A percentile compares a stretch with the other conserved stretches of the same genome.
Conservation (phyloP, 2,329 filamentous ascomycete genomes). For the Sarocladium oryzae region DNA sequence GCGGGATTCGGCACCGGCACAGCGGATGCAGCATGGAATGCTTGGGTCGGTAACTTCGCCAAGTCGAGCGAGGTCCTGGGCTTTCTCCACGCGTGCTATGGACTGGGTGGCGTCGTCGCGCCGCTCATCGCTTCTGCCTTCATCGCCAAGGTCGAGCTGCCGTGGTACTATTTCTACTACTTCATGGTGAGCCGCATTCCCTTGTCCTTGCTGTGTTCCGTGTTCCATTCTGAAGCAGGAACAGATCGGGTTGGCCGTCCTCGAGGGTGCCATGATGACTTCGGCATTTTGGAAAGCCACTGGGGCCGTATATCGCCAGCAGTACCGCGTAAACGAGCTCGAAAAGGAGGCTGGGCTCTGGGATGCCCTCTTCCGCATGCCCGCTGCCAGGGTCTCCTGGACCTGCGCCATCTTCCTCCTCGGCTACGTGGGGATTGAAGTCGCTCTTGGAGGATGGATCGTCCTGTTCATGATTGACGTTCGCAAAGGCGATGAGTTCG, state of each 20-base stretch:
- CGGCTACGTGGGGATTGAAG: constrained; percentile 70
- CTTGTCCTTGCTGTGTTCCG: too few relatives aligned
- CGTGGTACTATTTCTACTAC: constrained; percentile 71
- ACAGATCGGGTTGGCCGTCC: constrained; percentile 48
- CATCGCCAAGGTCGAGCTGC: constrained; percentile 53
- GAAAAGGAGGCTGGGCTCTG: constrained; percentile 12
- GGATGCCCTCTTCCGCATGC: constrained; percentile 33
- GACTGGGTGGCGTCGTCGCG: constrained; percentile 59
- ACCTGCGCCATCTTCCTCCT: constrained; percentile 67
- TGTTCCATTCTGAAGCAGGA: too few relatives aligned
- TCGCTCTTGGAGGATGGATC: constrained; percentile 75
- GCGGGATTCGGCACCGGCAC: constrained; percentile 67
- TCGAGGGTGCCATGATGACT: constrained; percentile 44
- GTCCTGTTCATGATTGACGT: constrained; percentile 77
- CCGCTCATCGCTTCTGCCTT: constrained; percentile 65
- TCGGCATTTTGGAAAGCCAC: constrained; percentile 52
- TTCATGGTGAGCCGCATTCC: constrained; percentile 50
- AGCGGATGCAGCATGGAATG: constrained; percentile 49
- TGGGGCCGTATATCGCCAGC: constrained; percentile 14
- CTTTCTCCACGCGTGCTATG: constrained; percentile 63
- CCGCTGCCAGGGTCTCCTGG: constrained; percentile 54
- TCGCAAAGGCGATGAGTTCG: constrained; percentile 59
- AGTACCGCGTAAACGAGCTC: constrained; percentile 12
- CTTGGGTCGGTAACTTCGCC: constrained; percentile 57
- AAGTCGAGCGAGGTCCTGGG: constrained; percentile 65